phyloP scores from a whole-genome alignment of 1,284 basidiomycete genomes.

The Sporisorium graminicola region DNA sequence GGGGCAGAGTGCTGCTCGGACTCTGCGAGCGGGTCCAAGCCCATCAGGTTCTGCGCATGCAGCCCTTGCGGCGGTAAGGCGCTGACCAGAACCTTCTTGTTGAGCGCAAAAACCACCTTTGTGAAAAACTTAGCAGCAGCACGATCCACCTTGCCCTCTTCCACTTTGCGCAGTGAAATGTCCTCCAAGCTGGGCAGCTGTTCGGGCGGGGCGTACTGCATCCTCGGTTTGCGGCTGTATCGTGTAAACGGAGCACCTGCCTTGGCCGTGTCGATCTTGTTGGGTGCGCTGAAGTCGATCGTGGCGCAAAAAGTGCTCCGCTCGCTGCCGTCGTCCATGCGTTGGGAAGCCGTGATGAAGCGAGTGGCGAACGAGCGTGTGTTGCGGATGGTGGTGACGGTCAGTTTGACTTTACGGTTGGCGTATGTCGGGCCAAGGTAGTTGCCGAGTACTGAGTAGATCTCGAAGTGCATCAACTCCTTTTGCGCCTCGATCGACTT shows the following conservation, averaged over 20 bases:
- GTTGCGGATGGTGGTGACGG: slow-evolving; percentile 46
- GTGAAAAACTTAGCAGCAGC: slow-evolving; percentile 19
- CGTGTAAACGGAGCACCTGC: slow-evolving; percentile 33
- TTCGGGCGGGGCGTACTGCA: slow-evolving; percentile 26
- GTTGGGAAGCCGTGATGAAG: slow-evolving; percentile 49
- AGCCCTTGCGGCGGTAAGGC: slow-evolving; percentile 27
- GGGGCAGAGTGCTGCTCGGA: slow-evolving; percentile 26
- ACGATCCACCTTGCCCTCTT: slow-evolving; percentile 32
- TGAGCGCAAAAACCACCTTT: slow-evolving; percentile 41
- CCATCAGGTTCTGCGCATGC: slow-evolving; percentile 32
- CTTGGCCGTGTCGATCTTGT: slow-evolving; percentile 27
- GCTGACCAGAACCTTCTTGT: slow-evolving; percentile 10
- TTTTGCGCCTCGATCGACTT: slow-evolving; percentile 47
- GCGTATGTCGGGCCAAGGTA: slow-evolving; percentile 57
- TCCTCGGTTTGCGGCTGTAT: slow-evolving; percentile 38
- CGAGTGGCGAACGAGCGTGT: slow-evolving; percentile 61
- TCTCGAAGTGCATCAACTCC: slow-evolving; percentile 33
- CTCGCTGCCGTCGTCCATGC: slow-evolving; percentile 35
- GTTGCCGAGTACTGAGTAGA: slow-evolving; percentile 57
- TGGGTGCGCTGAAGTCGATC: slow-evolving; percentile 55
- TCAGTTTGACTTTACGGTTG: slow-evolving; percentile 46
- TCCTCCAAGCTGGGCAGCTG: slow-evolving; percentile 23
- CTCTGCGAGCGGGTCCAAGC: slow-evolving; percentile 26
- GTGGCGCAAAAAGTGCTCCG: slow-evolving; percentile 47
- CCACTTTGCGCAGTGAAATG: slow-evolving; percentile 30